Conservation (phyloP, 345 rosid genomes). For the Camelina hispida region DNA sequence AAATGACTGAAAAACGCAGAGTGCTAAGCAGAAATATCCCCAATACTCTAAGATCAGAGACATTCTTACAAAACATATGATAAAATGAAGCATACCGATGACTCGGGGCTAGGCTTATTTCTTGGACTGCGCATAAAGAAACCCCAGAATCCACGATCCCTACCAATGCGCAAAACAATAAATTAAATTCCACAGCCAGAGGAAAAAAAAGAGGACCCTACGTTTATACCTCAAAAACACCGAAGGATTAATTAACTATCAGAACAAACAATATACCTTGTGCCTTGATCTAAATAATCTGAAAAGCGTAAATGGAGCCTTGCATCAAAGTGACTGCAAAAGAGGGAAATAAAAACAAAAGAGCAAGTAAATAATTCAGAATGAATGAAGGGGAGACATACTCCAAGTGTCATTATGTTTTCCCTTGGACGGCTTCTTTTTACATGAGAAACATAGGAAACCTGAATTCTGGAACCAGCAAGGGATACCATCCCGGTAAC, state of each 20-base stretch:
- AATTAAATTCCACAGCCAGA: conserved; percentile 31
- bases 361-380: no score
- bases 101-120: conserved; percentile 49
- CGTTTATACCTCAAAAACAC: conserved; percentile 10
- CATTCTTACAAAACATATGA: conserved; percentile 1
- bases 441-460: conserved; percentile 83
- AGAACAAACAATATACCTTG: conserved; percentile 51
- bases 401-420: conserved; percentile 82
- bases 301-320: no score
- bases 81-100: conserved; percentile 41
- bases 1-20: conserved; percentile 11
- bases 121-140: conserved; percentile 50
- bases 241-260: conserved; percentile 12
- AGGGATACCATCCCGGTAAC: conserved; percentile 76
- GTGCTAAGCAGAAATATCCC: background rate
- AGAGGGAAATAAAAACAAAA: no score
- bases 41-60: background rate
- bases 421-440: conserved; percentile 97
- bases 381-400: no score
- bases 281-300: conserved; percentile 51
- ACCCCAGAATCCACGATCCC: conserved; percentile 69
- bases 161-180: conserved; percentile 39
- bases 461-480: conserved; percentile 71
- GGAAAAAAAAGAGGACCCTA: conserved; percentile 21
- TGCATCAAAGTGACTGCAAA: background rate